Percentiles rank a stretch among this genome's conserved stretches.
phyloP scores from a whole-genome alignment of 2,329 filamentous ascomycete species.

The Clathrospora elynae region DNA sequence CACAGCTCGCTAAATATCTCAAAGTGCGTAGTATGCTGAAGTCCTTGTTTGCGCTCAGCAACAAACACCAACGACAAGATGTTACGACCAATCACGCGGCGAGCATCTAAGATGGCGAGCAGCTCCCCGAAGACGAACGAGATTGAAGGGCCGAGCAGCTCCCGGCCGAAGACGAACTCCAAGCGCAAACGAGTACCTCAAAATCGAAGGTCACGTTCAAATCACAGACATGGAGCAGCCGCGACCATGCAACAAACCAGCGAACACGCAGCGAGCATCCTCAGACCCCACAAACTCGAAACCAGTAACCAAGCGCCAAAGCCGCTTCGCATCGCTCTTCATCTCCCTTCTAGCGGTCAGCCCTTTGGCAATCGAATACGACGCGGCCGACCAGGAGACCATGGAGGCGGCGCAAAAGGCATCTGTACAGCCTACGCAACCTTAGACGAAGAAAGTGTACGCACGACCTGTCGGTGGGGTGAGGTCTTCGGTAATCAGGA shows the following conservation, averaged over 20 bases:
- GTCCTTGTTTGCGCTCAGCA: no score
- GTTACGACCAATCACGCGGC: no score
- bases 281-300: conserved; percentile 1
- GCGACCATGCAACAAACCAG: not conserved
- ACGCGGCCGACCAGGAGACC: conserved; percentile 21
- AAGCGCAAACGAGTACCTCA: conserved; percentile 7
- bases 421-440: conserved; percentile 4
- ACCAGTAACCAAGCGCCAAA: conserved; percentile 19
- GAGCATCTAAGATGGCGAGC: conserved; percentile 2
- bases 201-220: not conserved
- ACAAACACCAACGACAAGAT: no score
- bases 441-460: conserved; percentile 11
- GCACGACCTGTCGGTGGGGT: not conserved
- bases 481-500: conserved; percentile 16
- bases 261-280: not conserved
- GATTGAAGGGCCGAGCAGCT: no score
- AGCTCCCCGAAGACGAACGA: no score
- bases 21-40: no score
- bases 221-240: no score
- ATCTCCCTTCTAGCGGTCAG: conserved; percentile 25
- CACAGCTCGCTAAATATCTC: no score
- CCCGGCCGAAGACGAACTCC: conserved; percentile 7
- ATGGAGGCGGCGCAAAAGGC: conserved; percentile 21
- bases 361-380: conserved; percentile 19
- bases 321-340: conserved; percentile 23